Base-by-base conservation (phyloP, 2,329 filamentous ascomycete species). In the Penicillium thymicola region DNA sequence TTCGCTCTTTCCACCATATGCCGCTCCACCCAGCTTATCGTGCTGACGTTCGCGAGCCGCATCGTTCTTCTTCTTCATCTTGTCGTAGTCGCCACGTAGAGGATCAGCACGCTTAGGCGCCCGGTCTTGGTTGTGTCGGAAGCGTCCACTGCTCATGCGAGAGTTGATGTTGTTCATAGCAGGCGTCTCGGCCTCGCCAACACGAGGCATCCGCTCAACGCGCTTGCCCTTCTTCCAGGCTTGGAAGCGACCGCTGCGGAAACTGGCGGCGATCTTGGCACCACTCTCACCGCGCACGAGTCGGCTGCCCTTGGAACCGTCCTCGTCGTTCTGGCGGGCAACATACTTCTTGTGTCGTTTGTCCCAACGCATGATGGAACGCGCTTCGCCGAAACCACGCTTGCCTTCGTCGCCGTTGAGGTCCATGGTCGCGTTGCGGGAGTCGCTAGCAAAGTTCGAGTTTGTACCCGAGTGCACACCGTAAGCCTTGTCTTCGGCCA, bases 271-370 rank as follows among this genome's bases (percentile, higher is more conserved):
- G 67, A 99, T 97, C 80, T 97, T 97, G 79, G 93, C 90, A 53
- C 94, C 94, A 69, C 86, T 90, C 78, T 99, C 94, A 67, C 94
- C 92, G 60, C 85, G 83, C 55, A 97, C 88, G 78, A 97, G 87
- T 46, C 83, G 83, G 70, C 87, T 88, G 36, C 84, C 84, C 67
- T 86, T 86, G 30, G 85, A 95, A 38, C 94, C 94, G 76, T 99
- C 95, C 66, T 96, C 90, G 76, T 99, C 94, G 80, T 99, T 97
- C 66, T 86, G 86, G 36, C 90, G 85, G 13, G 90, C 82, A 36
- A 99, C 93, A 77, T 97, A 99, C 77, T 97, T 97, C 77, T 90
- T 95, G 69, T 86, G 85, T 75, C 96, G 96, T 79, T 95, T 93
- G 79, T 99, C 94, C 94, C 94, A 99, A 64, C 94, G 88, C 86